phyloP scores from a whole-genome alignment of 2,329 filamentous ascomycete genomes.

The Talaromyces sp. region DNA sequence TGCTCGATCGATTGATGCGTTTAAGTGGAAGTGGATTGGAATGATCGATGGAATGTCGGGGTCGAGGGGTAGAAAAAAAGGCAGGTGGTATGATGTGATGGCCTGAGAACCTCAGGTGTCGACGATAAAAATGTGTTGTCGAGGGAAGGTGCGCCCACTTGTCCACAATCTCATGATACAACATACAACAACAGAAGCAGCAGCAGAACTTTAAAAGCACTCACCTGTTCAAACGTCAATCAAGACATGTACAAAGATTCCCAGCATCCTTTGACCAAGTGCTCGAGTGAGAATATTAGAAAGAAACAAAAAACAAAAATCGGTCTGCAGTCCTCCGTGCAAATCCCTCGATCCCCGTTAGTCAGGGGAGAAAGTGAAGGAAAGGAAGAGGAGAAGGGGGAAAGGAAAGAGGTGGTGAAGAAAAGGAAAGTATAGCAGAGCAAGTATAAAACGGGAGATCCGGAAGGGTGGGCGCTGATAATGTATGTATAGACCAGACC shows the following conservation, averaged over 20 bases:
- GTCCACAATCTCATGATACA: neutral
- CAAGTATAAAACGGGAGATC: constrained; percentile 3
- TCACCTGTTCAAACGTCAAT: constrained; percentile 9
- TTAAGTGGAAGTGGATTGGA: neutral
- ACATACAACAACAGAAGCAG: neutral
- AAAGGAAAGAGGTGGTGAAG: neutral
- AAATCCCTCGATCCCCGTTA: neutral
- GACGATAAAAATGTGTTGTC: neutral
- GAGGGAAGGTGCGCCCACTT: neutral
- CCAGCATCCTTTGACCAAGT: constrained; percentile 15
- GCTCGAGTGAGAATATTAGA: neutral
- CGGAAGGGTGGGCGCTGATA: constrained; percentile 8
- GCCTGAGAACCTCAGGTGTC: neutral
- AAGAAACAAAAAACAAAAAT: no score
- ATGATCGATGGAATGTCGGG: neutral
- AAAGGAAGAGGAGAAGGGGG: neutral
- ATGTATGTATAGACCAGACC: neutral
- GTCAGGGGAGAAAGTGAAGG: neutral
- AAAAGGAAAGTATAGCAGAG: neutral
- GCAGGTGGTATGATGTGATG: constrained; percentile 2
- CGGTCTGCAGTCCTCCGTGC: neutral
- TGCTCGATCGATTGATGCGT: neutral
- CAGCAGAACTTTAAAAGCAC: neutral
- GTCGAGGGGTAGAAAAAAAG: neutral
- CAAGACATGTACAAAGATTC: constrained; percentile 13